Percentiles rank a stretch among this genome's conserved stretches.
These are phyloP conservation scores for Cinnamomum chago DNA, from an alignment of 164 flowering plant species.

Conservation along the genomic window DNA sequence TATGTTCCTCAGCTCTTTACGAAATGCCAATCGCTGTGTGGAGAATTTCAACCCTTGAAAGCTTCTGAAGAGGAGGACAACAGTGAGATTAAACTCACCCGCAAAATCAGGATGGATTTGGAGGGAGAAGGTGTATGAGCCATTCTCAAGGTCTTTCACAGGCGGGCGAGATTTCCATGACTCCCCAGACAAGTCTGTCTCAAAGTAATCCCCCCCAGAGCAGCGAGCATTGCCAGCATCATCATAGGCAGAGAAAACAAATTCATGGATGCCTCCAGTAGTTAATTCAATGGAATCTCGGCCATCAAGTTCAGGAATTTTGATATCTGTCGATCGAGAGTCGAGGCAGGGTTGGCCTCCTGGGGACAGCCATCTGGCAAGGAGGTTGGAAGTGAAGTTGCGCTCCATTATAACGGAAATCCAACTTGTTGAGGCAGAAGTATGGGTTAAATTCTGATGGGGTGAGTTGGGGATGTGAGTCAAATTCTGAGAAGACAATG, in stretches of 20 bases:
- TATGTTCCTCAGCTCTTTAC: constrained; percentile 45
- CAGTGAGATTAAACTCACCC: constrained; percentile 54
- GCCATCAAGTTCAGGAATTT: constrained; percentile 45
- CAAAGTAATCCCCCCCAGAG: constrained; percentile 87
- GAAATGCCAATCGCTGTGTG: constrained; percentile 43
- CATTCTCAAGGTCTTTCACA: constrained; percentile 64
- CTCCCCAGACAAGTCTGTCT: constrained; percentile 78
- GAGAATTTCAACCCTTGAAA: constrained; percentile 70
- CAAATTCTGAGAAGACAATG: neutral
- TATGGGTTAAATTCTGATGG: constrained; percentile 1
- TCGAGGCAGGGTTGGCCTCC: constrained; percentile 68
- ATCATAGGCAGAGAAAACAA: constrained; percentile 59
- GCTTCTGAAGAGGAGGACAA: constrained; percentile 67
- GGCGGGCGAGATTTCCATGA: constrained; percentile 84
- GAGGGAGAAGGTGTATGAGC: constrained; percentile 56
- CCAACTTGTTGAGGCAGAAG: constrained; percentile 26
- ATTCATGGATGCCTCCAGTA: constrained; percentile 61
- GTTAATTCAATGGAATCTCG: constrained; percentile 27
- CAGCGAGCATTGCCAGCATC: constrained; percentile 49
- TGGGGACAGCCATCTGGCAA: constrained; percentile 54
- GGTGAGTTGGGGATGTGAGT: neutral
- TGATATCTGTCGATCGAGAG: constrained; percentile 42
- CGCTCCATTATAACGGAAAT: constrained; percentile 49
- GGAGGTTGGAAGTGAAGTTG: constrained; percentile 49
- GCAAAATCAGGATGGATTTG: constrained; percentile 83